Evolutionary conservation across 1,284 basidiomycete species (phyloP), one percentile per base, ranked within the genome.

Genomic region (Thecaphora frezii): DNA sequence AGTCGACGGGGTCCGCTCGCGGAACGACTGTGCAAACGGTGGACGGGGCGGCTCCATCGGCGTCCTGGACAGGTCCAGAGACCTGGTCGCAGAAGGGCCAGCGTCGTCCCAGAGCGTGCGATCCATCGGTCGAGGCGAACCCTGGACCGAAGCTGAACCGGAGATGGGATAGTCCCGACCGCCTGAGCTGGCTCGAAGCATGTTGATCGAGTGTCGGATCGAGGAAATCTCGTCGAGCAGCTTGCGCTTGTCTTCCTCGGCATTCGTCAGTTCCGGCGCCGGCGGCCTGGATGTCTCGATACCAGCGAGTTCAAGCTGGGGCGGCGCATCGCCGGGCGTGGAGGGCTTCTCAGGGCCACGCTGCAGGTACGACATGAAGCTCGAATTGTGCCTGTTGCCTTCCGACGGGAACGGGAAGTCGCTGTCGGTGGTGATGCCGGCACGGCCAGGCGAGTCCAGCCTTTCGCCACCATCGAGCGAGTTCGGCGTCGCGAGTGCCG

Each of bases 181-280:
- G 40, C 7, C 10, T 12, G 40, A 22, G 40, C 21, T 21, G 9
- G 40, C 4, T 16, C 40, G 19, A 19, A 41, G 40, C 19, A 22
- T 41, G n/a, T 41, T 12, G 18, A 46, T 46, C 44, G 44, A 30
- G 4, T n/a, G 9, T 8, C 44, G 44, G n/a, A 46, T 46, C n/a
- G n/a, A 16, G 44, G 44, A 21, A 22, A 46, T 46, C 44, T 46
- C 44, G 18, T 28, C 33, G 3, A 46, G 25, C 14, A 46, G 16
- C 44, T 18, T 36, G 4, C 3, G 13, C 16, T 9, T 9, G 33
- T 36, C 33, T 4, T 36, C 33, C 4, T 28, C 28, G 28, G 28
- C 28, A 13, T 13, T 13, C 7, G 28, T 13, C 28, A 13, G 28
- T 13, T 28, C 7, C 28, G 28, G 7, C 28, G 13, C 28, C 28